Evolutionary conservation across 2,329 filamentous ascomycete genomes (phyloP), one percentile per base, ranked within the genome.

Genomic region (Corinectria fuckeliana): DNA sequence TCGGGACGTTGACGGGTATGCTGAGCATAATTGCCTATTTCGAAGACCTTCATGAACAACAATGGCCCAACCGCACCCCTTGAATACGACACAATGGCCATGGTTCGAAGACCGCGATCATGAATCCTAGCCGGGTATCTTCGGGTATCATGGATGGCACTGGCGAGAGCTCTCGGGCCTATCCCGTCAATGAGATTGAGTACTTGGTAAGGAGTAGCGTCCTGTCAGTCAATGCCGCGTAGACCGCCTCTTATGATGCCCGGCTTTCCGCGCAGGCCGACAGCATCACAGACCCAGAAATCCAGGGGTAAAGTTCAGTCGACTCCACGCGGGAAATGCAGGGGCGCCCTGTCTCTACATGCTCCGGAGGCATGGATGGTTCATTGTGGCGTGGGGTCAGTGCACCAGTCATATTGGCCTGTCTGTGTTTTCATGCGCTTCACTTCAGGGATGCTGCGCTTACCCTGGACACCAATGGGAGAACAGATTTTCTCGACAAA

Each of bases 301-400:
- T 20, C 42, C 42, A 45, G 42, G 42, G 42, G 42, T 28, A 45
- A 44, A 28, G 42, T 20, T 45, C 23, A 36, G 32, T 36, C 25
- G 42, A 28, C 42, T n/a, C 42, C 42, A 45, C 42, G 16, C 42
- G 42, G 25, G 25, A 45, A 42, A 45, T 45, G 42, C 42, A 45
- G 23, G 42, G 42, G 18, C 32, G n/a, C 21, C 42, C 25, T 45
- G 42, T 44, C 39, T 26, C 39, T 26, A 23, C 39, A 26, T 44
- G 39, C 39, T 16, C 13, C 14, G 21, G 21, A 23, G 20, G 23
- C 28, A 26, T 45, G 23, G n/a, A 13, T 30, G 23, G 42, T 45
- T 28, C 42, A n/a, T 25, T 45, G 42, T 28, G 9, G 42, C 25
- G 25, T 28, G 16, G 16, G n/a, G 42, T 45, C 42, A 45, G 42